Base-by-base conservation (phyloP, 257 asterid species). In the Voacanga thouarsii region DNA sequence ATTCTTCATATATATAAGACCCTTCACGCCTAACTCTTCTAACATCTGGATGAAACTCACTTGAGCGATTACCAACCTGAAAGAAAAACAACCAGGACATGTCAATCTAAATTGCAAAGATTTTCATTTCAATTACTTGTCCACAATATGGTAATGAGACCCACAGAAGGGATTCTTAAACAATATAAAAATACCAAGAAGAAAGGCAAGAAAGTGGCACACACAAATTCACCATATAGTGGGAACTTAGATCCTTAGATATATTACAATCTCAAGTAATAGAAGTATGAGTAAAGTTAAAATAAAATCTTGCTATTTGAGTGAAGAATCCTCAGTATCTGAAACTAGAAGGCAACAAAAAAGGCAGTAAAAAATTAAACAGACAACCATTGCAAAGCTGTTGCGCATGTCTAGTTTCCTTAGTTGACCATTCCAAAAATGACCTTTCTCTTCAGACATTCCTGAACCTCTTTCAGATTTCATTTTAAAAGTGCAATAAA, bases 11-110 rank as follows among this genome's bases (percentile, higher is more conserved):
- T 76, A 95, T 94, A 83, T 95, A 95, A 77, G 99, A 95, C 75
- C 99, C 99, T 89, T 93, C 98, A 70, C 98, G 99, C 80, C 99
- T 90, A 82, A 95, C 99, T 83, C 91, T 89, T 89, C 99, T 87
- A 74, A 91, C 97, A 74, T 95, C 99, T 16, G 98, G 99, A 88
- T 88, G 98, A 84, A 95, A 95, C 84, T 95, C 99, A 82, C 99
- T 95, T 30, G 99, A 95, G 60, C 99, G 96, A 74, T 95, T 95
- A 75, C 99, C 99, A 78, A 95, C 97, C 99, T 95, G 90, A 84
- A 73, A 80, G 77, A 75, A 81, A 65, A 59, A 28, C 23, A 82
- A 66, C 66, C 65, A 68, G 59, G 56, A 82, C 26, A 78, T 73
- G 7, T 53, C 21, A 77, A 74, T 71, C 30, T 16, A 78, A 61